These are phyloP conservation scores for Colletotrichum tamarilloi DNA, from an alignment of 2,329 filamentous ascomycete genomes.

Conservation along the genomic window DNA sequence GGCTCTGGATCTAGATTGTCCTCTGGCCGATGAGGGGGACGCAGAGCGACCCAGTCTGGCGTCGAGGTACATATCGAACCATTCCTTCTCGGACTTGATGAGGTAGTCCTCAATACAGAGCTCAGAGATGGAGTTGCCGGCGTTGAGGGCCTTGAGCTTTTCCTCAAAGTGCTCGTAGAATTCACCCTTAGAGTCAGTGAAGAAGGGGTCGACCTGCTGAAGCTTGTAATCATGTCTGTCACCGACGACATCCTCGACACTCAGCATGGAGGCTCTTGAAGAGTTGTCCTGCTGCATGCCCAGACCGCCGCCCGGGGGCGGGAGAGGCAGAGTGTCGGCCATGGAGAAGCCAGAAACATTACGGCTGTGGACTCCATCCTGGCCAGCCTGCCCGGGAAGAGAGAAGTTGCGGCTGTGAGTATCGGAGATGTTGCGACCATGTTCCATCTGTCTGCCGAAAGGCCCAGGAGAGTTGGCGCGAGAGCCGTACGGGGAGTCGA, in stretches of 20 bases:
- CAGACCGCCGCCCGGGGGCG: constrained; percentile 26
- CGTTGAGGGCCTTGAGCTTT: constrained; percentile 63
- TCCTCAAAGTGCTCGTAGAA: constrained; percentile 70
- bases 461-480: constrained; percentile 24
- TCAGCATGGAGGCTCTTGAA: constrained; percentile 57
- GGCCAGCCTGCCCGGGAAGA: constrained; percentile 25
- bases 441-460: not conserved
- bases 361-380: constrained; percentile 17
- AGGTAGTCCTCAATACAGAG: constrained; percentile 75
- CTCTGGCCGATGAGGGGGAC: constrained; percentile 45
- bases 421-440: constrained; percentile 25
- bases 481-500: constrained; percentile 30
- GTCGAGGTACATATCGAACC: constrained; percentile 69
- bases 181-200: constrained; percentile 72
- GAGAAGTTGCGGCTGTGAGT: constrained; percentile 30
- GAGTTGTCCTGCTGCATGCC: constrained; percentile 35
- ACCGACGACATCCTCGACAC: constrained; percentile 67
- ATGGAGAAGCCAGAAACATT: constrained; percentile 31
- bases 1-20: constrained; percentile 2
- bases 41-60: constrained; percentile 65
- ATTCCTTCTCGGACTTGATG: constrained; percentile 73
- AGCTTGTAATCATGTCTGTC: constrained; percentile 71
- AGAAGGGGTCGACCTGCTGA: constrained; percentile 75
- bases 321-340: constrained; percentile 43
- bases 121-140: constrained; percentile 65